Evolutionary conservation across 2,329 filamentous ascomycete species (phyloP).

Genomic region (Colletotrichum phormii): DNA sequence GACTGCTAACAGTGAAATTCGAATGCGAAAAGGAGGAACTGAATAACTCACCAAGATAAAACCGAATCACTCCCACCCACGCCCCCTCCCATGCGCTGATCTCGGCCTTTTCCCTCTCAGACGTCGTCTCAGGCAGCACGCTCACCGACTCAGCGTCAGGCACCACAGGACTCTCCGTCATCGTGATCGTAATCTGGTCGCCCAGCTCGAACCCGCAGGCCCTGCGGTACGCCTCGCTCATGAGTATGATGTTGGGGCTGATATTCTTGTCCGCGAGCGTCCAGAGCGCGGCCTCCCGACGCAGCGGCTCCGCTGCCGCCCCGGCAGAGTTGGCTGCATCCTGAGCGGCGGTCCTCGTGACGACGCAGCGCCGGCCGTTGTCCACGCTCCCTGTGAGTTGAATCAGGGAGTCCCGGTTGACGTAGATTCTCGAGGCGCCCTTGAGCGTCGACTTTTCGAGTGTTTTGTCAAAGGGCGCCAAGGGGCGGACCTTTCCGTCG

Average conservation of each 20-base stretch:
- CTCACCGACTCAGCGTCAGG: slow-evolving; percentile 66
- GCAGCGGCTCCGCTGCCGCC: slow-evolving; percentile 38
- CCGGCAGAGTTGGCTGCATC: slow-evolving; percentile 35
- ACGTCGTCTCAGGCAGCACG: slow-evolving; percentile 23
- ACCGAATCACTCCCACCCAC: slow-evolving; percentile 24
- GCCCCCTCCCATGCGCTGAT: slow-evolving; percentile 42
- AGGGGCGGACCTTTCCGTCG: slow-evolving; percentile 51
- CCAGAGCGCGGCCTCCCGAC: slow-evolving; percentile 62
- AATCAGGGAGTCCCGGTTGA: slow-evolving; percentile 60
- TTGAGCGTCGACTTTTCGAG: slow-evolving; percentile 55
- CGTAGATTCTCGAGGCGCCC: slow-evolving; percentile 60
- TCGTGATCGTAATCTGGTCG: slow-evolving; percentile 70
- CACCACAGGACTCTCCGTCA: slow-evolving; percentile 64
- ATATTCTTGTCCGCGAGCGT: slow-evolving; percentile 69
- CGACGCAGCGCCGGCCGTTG: slow-evolving; percentile 54
- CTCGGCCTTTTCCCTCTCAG: slow-evolving; percentile 47
- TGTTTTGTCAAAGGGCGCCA: slow-evolving; percentile 50
- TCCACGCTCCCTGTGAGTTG: slow-evolving; percentile 57
- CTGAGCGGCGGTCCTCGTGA: slow-evolving; percentile 47
- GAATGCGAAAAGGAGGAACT: neutral
- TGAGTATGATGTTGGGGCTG: slow-evolving; percentile 75
- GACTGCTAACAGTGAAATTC: neutral
- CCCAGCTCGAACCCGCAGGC: slow-evolving; percentile 78
- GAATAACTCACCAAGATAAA: slow-evolving; percentile 20
- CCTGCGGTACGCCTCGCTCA: slow-evolving; percentile 79